phyloP scores from a whole-genome alignment of 371 early-diverging fungal genomes.

The Batrachochytrium dendrobatidis region DNA sequence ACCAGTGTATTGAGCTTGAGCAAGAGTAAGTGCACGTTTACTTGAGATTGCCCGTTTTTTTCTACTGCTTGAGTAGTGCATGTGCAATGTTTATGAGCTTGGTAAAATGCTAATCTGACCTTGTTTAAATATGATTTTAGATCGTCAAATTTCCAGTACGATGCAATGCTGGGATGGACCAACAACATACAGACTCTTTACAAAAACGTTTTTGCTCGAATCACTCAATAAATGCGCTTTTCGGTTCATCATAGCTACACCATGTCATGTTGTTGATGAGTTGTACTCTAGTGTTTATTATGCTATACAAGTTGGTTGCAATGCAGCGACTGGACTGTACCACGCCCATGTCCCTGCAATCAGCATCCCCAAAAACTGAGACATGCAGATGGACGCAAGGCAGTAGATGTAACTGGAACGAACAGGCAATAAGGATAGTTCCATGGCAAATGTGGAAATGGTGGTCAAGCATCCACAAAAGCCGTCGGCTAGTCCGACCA shows the following conservation, averaged over 20 bases:
- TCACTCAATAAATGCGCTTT: background rate
- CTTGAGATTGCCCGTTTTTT: background rate
- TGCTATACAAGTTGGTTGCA: background rate
- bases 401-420: background rate
- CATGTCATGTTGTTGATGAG: background rate
- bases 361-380: background rate
- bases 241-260: background rate
- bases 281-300: too few species aligned
- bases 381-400: background rate
- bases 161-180: background rate
- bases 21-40: slow-evolving; percentile 46
- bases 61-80: background rate
- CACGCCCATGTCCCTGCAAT: background rate
- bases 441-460: slow-evolving; percentile 25
- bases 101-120: background rate
- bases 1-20: slow-evolving; percentile 50
- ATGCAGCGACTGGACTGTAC: background rate
- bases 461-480: slow-evolving; percentile 31
- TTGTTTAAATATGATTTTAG: background rate
- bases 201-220: background rate
- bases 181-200: background rate
- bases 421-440: slow-evolving; percentile 9
- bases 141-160: background rate
- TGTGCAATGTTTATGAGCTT: background rate
- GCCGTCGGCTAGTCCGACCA: slow-evolving; percentile 17